Percentiles rank a stretch among this genome's conserved stretches.
Evolutionary conservation across 441 rosid species (phyloP).

Genomic region (Erysimum cheiri): DNA sequence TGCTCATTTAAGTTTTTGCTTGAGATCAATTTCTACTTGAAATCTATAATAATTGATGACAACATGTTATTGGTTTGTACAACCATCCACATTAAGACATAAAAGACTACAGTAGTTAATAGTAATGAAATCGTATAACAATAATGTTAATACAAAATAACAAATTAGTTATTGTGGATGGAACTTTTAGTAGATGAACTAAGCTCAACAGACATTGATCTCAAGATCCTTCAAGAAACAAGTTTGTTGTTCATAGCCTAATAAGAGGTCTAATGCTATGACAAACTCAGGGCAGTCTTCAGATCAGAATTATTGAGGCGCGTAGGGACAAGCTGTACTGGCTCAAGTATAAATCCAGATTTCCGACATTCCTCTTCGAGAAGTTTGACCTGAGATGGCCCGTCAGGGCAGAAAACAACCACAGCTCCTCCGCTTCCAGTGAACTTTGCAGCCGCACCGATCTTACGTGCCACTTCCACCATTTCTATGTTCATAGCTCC

Average conservation of each 20-base stretch:
- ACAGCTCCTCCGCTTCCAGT: slow-evolving; percentile 97
- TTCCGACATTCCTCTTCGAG: slow-evolving; percentile 75
- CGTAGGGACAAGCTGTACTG: slow-evolving; percentile 64
- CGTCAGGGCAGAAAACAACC: slow-evolving; percentile 75
- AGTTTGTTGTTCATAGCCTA: background rate
- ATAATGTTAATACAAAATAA: background rate
- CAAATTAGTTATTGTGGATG: background rate
- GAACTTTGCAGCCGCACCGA: slow-evolving; percentile 85
- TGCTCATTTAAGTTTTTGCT: background rate
- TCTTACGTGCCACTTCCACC: slow-evolving; percentile 88
- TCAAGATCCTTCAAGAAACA: slow-evolving; percentile 1
- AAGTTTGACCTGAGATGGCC: slow-evolving; percentile 63
- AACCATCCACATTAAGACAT: background rate
- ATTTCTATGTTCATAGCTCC: slow-evolving; percentile 80
- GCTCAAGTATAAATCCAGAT: slow-evolving; percentile 67
- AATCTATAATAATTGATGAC: background rate
- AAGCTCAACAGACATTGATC: slow-evolving; percentile 1
- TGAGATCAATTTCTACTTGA: background rate
- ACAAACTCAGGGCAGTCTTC: slow-evolving; percentile 34
- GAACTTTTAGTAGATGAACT: slow-evolving; percentile 4
- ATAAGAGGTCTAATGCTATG: background rate
- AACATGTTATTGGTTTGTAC: background rate
- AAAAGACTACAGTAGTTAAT: background rate
- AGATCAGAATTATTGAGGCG: slow-evolving; percentile 53
- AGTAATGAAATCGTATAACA: background rate